Evolutionary conservation across 768 basidiomycete genomes (phyloP).

Genomic region (Hemileccinum impolitum): DNA sequence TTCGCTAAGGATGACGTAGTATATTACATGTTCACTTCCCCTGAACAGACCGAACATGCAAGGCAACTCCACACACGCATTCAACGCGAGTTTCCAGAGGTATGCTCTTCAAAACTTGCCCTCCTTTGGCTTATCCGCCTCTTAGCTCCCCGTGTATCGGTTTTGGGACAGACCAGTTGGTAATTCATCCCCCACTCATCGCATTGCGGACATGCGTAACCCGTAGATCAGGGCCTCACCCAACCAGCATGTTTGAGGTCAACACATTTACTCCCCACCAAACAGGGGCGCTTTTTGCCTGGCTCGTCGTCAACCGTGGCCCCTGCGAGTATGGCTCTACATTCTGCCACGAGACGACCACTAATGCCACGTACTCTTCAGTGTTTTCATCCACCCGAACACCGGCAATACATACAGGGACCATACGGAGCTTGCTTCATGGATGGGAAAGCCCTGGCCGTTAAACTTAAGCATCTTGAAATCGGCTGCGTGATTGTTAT

Average conservation of each 20-base stretch:
- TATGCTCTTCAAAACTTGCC: constrained; percentile 10
- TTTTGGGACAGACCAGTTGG: constrained; percentile 65
- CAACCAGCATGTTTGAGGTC: constrained; percentile 70
- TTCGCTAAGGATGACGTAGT: constrained; percentile 36
- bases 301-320: constrained; percentile 64
- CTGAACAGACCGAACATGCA: constrained; percentile 46
- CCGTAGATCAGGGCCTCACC: constrained; percentile 52
- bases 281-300: constrained; percentile 66
- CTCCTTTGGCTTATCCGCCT: neutral
- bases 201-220: neutral
- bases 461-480: constrained; percentile 43
- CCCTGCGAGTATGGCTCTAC: constrained; percentile 60
- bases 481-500: neutral
- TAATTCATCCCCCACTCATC: constrained; percentile 20
- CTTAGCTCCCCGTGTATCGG: constrained; percentile 56
- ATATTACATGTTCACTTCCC: constrained; percentile 53
- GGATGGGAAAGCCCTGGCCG: constrained; percentile 66
- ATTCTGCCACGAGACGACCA: neutral
- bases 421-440: constrained; percentile 60
- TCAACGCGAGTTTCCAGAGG: constrained; percentile 68
- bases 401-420: constrained; percentile 54
- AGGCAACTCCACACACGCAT: constrained; percentile 56
- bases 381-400: constrained; percentile 71
- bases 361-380: constrained; percentile 20
- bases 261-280: constrained; percentile 65